Base-by-base conservation (phyloP, 139 green algal genomes). In the Picochlorum sp. region DNA sequence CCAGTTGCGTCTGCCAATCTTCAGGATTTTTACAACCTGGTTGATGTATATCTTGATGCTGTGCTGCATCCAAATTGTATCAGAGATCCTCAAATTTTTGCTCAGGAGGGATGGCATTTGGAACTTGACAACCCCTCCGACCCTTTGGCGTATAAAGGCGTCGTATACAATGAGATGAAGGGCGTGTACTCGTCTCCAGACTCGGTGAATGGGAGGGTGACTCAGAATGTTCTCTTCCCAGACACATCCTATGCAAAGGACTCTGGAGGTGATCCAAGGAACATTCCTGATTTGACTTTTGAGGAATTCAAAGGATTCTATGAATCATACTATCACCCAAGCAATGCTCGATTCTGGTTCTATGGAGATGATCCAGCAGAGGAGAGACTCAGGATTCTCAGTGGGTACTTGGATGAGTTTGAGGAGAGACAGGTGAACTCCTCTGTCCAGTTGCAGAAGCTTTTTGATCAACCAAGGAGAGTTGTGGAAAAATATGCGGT, bases 101-200 rank as follows among this genome's bases (percentile, higher is more conserved):
- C 92, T 70, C 93, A 98, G 82, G 91, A 90, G 57, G 84, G 81
- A 23, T 90, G 83, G 83, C 83, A 90, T 74, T 85, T 89, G 70
- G 88, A 98, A 81, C 76, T 95, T 56, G 85, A 97, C 49, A 61
- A 80, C 32, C 64, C 74, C 58, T 68, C 80, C 59, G 86, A 84
- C 47, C 76, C 85, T 13, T 71, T 96, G 49, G 85, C 72, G 5
- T 91, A 80, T 84, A 97, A 97, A 77, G 92, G 89, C 50, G 94
- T 99, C 58, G 94, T 99, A 60, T 99, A 97, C 85, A 99, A 99
- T 73, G 94, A 99, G 81, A 99, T 99, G 94, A 99, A 99, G 89
- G 94, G 94, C 37, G 94, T 98, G 14, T 99, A 98, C 89, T 95
- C 84, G 18, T 90, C 84, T 26, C 93, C 94, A 21, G 94, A 99